phyloP scores from a whole-genome alignment of 192 early-diverging fungal species.

The Gigaspora rosea region DNA sequence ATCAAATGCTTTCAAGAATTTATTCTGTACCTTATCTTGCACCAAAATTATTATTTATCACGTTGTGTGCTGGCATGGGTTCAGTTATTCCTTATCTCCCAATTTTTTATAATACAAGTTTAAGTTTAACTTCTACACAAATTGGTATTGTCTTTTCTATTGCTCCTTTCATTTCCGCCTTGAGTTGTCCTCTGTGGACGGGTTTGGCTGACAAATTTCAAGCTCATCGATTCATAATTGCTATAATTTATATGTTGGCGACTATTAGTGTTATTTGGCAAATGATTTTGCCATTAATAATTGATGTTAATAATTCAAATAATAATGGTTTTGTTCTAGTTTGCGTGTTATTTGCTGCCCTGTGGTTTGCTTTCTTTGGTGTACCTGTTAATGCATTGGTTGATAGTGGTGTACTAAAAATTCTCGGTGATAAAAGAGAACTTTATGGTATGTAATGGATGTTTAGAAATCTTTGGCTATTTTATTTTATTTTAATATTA shows the following conservation, averaged over 20 bases:
- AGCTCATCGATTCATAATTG: slow-evolving; percentile 45
- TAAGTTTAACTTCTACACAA: slow-evolving; percentile 36
- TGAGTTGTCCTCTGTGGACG: slow-evolving; percentile 52
- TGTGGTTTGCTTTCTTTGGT: slow-evolving; percentile 52
- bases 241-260: slow-evolving; percentile 43
- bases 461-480: slow-evolving; percentile 12
- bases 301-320: slow-evolving; percentile 6
- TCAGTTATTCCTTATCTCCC: slow-evolving; percentile 36
- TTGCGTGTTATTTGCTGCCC: slow-evolving; percentile 39
- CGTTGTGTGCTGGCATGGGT: slow-evolving; percentile 34
- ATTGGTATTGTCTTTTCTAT: slow-evolving; percentile 32
- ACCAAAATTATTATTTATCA: slow-evolving; percentile 38
- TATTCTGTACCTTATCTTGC: slow-evolving; percentile 12
- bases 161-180: slow-evolving; percentile 51
- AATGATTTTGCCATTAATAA: slow-evolving; percentile 41
- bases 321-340: slow-evolving; percentile 35
- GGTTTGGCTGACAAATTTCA: slow-evolving; percentile 47
- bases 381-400: slow-evolving; percentile 48
- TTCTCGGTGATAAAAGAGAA: slow-evolving; percentile 46
- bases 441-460: slow-evolving; percentile 40
- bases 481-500: too few relatives aligned
- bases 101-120: slow-evolving; percentile 32
- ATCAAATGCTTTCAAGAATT: not conserved
- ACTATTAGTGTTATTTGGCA: slow-evolving; percentile 44
- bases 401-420: slow-evolving; percentile 50